Evolutionary conservation across 1,284 basidiomycete species (phyloP), one percentile per base, ranked within the genome.

Genomic region (Ustilago shanxiensis): DNA sequence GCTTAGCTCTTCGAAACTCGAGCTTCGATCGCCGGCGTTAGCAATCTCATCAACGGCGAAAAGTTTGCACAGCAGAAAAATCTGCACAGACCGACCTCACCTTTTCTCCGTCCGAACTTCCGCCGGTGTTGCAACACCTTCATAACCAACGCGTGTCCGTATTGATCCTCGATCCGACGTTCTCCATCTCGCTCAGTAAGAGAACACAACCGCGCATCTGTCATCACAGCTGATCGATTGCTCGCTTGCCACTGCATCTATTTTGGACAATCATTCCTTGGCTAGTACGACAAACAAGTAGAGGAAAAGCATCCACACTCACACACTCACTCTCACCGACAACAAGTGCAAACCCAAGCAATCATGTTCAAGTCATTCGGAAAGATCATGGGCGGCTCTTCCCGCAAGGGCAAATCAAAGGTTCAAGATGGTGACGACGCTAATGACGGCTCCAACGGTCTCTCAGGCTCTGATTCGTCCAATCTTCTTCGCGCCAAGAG

Each of bases 331-430:
- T 33, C 31, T 33, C 31, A 5, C 11, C 11, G 31, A 33, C 29
- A 26, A 16, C 16, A 10, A 24, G n/a, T 8, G n/a, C n/a, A 57
- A 4, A 35, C 7, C 49, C 41, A 14, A 39, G 28, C 60, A 41
- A 73, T 29, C 70, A 84, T 85, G 83, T 82, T 85, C 60, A 84
- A 84, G 56, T 81, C 79, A 5, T 73, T 85, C 37, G 79, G 83
- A 39, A 82, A 82, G 61, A 80, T 84, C 61, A 83, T 85, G 68
- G 82, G 83, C 39, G 80, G 77, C 37, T 81, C 81, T 16, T 82
- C 81, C 55, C 79, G 79, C 26, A 82, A 82, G 65, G 78, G 79
- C 56, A 82, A 83, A 60, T 73, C 79, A 29, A 83, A 83, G 47
- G 37, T 70, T 6, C 68, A 66, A 18, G 81, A 82, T 31, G 65